Evolutionary conservation across 805 yeast species (phyloP).

Genomic region (Candida takata): DNA sequence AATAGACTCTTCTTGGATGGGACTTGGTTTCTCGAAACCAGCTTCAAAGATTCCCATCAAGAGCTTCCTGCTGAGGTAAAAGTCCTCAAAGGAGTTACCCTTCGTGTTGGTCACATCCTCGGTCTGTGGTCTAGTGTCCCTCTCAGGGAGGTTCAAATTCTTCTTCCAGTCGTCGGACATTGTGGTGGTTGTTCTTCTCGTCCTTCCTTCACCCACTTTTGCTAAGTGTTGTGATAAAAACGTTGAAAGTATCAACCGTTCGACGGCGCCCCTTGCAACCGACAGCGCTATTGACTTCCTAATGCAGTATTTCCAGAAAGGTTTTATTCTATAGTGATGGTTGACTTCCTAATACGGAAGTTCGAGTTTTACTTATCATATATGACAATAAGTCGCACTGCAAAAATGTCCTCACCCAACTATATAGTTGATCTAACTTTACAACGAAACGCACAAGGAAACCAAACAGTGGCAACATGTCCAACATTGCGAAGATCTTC

Average conservation of each 20-base stretch:
- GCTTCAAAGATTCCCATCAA: conserved; percentile 99
- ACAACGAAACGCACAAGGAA: too few relatives aligned
- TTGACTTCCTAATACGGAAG: not conserved
- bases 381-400: too few relatives aligned
- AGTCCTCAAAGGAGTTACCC: conserved; percentile 88
- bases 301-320: too few relatives aligned
- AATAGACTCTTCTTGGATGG: conserved; percentile 94
- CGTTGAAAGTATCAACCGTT: too few relatives aligned
- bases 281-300: too few relatives aligned
- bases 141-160: conserved; percentile 65
- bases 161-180: conserved; percentile 67
- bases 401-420: too few relatives aligned
- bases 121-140: conserved; percentile 92
- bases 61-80: conserved; percentile 83
- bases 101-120: conserved; percentile 91
- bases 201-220: too few relatives aligned
- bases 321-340: not conserved
- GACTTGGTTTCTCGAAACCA: conserved; percentile 96
- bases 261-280: too few relatives aligned
- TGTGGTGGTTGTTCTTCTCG: too few relatives aligned
- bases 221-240: too few relatives aligned
- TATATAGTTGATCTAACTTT: too few relatives aligned
- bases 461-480: conserved; percentile 9
- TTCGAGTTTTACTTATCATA: too few relatives aligned
- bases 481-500: conserved; percentile 22